Evolutionary conservation across 768 basidiomycete species (phyloP), one percentile per base, ranked within the genome.

Genomic region (Amanita brunnescens): DNA sequence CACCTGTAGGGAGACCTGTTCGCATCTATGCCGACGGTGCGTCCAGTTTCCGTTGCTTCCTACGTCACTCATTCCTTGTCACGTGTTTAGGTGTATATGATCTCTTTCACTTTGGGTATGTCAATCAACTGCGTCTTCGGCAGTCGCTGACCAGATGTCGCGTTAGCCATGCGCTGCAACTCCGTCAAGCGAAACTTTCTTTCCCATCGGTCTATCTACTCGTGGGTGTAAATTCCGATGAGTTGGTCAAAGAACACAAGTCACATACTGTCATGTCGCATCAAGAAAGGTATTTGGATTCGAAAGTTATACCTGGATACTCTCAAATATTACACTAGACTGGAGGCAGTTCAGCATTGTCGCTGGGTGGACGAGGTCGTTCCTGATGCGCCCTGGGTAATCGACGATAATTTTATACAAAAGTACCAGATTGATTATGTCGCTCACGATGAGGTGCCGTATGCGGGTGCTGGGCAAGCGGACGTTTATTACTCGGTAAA

Each of bases 351-450:
- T n/a, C 76, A 90, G n/a, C 91, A 98, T 64, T 94, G 94, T 64
- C 80, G 91, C 51, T 99, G 95, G 95, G 92, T 93, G 0, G 92
- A 96, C 63, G 87, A 97, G 67, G 85, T 99, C 42, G 73, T 96
- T 20, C 78, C 90, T 5, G 87, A 91, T 34, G 88, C 87, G 2
- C 96, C 96, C 2, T 97, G 95, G 96, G 72, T 91, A 35, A 74
- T 98, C 53, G 81, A 85, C 57, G 73, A 85, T 50, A 83, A 75
- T 0, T 99, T 96, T 64, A 57, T 98, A 20, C 78, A 88, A 40
- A 85, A 85, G 65, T 82, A 88, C 65, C 64, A 85, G 66, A 95
- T 99, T 55, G 96, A 99, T 65, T 99, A 97, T 60, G 86, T 98
- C 41, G 94, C 94, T 2, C 96, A 99, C 59, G 96, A 99, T 61